Evolutionary conservation across 139 green algal genomes (phyloP).

Genomic region (Zygnema circumcarinatum): DNA sequence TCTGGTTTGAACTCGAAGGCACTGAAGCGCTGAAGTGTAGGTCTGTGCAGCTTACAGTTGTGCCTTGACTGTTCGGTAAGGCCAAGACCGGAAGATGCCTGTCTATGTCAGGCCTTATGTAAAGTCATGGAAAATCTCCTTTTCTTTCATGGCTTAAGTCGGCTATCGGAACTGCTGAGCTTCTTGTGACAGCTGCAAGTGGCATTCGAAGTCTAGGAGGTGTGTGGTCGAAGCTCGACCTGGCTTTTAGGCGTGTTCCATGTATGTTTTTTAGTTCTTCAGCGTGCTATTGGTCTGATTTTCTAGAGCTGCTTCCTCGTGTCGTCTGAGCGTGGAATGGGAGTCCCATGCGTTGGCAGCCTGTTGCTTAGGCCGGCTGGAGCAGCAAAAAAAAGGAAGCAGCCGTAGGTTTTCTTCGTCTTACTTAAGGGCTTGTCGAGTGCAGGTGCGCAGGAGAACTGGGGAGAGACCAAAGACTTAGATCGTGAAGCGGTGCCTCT

Average conservation of each 20-base stretch:
- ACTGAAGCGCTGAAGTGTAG: no score
- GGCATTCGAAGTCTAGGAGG: not conserved
- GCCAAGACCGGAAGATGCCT: not conserved
- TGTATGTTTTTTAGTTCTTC: not conserved
- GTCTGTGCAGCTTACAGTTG: no score
- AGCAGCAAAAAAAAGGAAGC: no score
- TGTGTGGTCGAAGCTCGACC: not conserved
- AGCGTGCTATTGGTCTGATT: not conserved
- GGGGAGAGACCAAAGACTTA: not conserved
- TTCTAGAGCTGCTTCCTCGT: not conserved
- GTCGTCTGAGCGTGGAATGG: not conserved
- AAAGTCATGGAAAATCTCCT: no score
- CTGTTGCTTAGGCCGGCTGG: no score
- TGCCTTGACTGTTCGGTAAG: no score
- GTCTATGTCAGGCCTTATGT: no score
- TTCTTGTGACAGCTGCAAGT: no score
- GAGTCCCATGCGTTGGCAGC: not conserved
- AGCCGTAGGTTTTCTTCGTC: not conserved
- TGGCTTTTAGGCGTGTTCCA: not conserved
- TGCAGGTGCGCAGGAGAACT: not conserved
- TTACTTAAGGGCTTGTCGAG: not conserved
- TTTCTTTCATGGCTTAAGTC: not conserved
- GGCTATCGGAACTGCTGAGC: not conserved
- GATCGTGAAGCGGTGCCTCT: no score
- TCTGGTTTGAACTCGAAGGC: no score